A percentile compares a stretch with the other conserved stretches of the same genome.
These are phyloP conservation scores for Pascua sp. DNA, from an alignment of 1,284 basidiomycete genomes.

Conservation along the genomic window DNA sequence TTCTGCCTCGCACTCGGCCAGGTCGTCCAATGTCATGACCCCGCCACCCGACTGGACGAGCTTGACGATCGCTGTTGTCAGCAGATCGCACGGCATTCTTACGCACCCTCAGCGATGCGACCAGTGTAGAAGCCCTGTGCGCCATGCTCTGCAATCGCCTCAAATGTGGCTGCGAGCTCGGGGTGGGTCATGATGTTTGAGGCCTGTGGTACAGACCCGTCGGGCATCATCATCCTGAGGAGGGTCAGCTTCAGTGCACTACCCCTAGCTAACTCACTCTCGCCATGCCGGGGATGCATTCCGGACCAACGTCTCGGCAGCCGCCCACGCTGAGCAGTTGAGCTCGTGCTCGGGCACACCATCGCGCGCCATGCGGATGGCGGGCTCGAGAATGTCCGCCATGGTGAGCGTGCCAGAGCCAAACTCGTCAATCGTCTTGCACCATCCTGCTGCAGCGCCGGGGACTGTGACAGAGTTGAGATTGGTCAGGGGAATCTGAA, in stretches of 20 bases:
- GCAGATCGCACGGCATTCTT: not conserved
- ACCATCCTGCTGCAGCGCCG: slow-evolving; percentile 88
- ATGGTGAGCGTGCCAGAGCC: slow-evolving; percentile 77
- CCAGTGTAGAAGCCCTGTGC: slow-evolving; percentile 92
- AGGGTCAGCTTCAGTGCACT: not conserved
- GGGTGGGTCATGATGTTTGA: slow-evolving; percentile 75
- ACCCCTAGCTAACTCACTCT: slow-evolving; percentile 46
- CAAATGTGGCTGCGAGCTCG: slow-evolving; percentile 76
- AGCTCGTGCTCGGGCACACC: slow-evolving; percentile 66
- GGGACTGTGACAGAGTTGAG: slow-evolving; percentile 90
- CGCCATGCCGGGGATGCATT: slow-evolving; percentile 73
- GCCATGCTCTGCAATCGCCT: slow-evolving; percentile 69
- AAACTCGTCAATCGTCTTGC: slow-evolving; percentile 77
- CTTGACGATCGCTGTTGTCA: slow-evolving; percentile 70
- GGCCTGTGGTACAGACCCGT: slow-evolving; percentile 52
- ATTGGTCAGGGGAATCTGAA: slow-evolving; percentile 64
- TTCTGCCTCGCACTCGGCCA: slow-evolving; percentile 69
- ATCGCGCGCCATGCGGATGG: slow-evolving; percentile 78
- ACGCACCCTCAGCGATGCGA: slow-evolving; percentile 58
- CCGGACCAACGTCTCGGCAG: slow-evolving; percentile 69
- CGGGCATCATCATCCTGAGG: slow-evolving; percentile 45
- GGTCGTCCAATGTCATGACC: slow-evolving; percentile 80
- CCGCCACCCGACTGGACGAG: slow-evolving; percentile 72
- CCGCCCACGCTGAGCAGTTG: slow-evolving; percentile 64
- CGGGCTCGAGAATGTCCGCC: slow-evolving; percentile 80